Base-by-base conservation (phyloP, 129 eudicot genomes). In the Escallonia herrerae region DNA sequence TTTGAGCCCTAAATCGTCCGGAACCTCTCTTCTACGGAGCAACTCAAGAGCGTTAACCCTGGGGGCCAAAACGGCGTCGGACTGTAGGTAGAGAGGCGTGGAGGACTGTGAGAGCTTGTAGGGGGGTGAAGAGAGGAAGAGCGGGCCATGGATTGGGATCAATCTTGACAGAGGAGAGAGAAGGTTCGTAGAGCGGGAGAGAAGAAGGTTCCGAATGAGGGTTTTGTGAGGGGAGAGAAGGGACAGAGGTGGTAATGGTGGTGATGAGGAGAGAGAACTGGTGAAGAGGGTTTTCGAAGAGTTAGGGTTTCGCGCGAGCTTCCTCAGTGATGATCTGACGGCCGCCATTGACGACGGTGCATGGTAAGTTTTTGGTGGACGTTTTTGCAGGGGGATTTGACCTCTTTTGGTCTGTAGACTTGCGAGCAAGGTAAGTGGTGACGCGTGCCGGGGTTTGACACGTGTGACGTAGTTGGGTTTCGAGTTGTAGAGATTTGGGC, bases 101-200 rank as follows among this genome's bases (percentile, higher is more conserved):
- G 91, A 86, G 8, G 76, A 75, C 58, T 83, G 96, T 5, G 91
- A 76, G 58, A 86, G 96, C 65, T 75, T 77, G 83, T 85, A 85
- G 0, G 96, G 96, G 11, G 90, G 86, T 56, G 64, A 83, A 43
- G 86, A 73, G 56, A 85, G 88, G 73, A 87, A 91, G 15, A 87
- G 89, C 1, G 97, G 93, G 52, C 89, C 86, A 11, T 65, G 74
- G 44, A 66, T 43, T 2, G 82, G 82, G 48, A 58, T 41, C 63
- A 67, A 65, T 53, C 49, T 78, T 41, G 81, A 60, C 47, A 70
- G 68, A 66, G 66, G 82, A 63, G 81, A 75, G 60, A 75, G 72
- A 9, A 60, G 46, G 58, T 39, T 69, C 7, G 80, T 65, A 14
- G 78, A 51, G 54, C 74, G 82, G 68, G 78, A 62, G 58, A 66